Evolutionary conservation across 1,284 basidiomycete species (phyloP).

Genomic region (Peniophora sp.): DNA sequence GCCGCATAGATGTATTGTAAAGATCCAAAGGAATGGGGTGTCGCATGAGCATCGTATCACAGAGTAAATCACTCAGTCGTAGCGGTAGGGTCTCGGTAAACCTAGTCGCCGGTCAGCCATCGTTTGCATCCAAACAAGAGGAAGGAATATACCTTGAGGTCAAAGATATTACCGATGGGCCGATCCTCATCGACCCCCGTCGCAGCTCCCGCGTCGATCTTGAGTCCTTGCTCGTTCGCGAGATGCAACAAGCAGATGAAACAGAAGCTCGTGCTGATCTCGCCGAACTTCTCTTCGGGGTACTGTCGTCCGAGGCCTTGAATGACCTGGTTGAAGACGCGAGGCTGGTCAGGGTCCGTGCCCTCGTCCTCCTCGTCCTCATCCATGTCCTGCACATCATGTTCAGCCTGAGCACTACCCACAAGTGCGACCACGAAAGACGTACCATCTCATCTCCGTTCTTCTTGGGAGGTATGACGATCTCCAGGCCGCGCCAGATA

Average conservation of each 20-base stretch:
- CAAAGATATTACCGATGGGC: constrained; percentile 68
- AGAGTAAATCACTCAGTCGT: constrained; percentile 23
- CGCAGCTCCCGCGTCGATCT: constrained; percentile 34
- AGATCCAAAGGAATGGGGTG: no score
- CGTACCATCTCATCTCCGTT: constrained; percentile 50
- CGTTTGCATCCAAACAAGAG: neutral
- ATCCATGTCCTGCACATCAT: constrained; percentile 41
- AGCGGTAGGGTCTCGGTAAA: constrained; percentile 66
- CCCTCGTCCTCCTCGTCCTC: constrained; percentile 24
- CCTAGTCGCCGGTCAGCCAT: constrained; percentile 28
- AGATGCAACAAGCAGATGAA: constrained; percentile 97
- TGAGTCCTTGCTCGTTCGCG: constrained; percentile 91
- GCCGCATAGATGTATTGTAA: no score
- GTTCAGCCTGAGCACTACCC: constrained; percentile 1
- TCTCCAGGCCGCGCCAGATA: constrained; percentile 90
- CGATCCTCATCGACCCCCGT: constrained; percentile 23
- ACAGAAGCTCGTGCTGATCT: constrained; percentile 98
- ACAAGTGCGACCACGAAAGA: neutral
- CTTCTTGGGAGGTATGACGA: constrained; percentile 37
- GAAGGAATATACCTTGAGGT: constrained; percentile 50
- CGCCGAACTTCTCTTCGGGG: constrained; percentile 89
- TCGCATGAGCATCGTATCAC: no score
- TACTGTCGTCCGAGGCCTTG: constrained; percentile 76
- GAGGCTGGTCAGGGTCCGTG: constrained; percentile 58
- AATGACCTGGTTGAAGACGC: constrained; percentile 82